Evolutionary conservation across 2,329 filamentous ascomycete species (phyloP), one percentile per base, ranked within the genome.

Genomic region (Epichloe aotearoae): DNA sequence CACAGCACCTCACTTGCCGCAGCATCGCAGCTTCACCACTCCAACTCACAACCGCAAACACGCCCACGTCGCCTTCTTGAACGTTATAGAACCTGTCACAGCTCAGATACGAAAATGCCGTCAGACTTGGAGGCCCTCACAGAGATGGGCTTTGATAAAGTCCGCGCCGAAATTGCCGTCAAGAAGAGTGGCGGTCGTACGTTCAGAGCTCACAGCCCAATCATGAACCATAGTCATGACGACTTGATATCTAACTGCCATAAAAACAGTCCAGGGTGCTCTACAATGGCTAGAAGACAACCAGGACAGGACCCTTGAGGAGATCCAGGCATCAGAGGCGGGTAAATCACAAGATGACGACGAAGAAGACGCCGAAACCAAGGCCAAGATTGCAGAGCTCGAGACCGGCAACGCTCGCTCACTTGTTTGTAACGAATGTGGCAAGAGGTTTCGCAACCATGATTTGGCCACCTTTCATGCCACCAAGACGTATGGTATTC

Each of bases 201-300:
- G 85, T 72, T 49, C n/a, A 30, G 34, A 20, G 8, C 11, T 20
- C 44, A 30, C 34, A 37, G 26, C 11, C 5, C 26, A 15, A 8
- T 8, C 47, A 30, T 2, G 42, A 30, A 46, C 34, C 47, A 44
- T 49, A 41, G 23, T 10, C 37, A 40, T 30, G 42, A 48, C 12
- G 26, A 15, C 5, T 6, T n/a, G 8, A 34, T 30, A 37, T 38
- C 49, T 50, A 45, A 50, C 41, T 7, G 41, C 47, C 46, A 34
- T 34, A 39, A n/a, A 33, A 51, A 50, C 55, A 91, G 87, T 96
- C 45, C 84, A 93, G 64, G 85, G 83, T 58, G 93, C 93, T 49
- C 78, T 98, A 52, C 87, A 95, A 70, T 98, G 93, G 93, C 79
- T 98, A 1, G 90, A 95, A 64, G 80, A 86, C 59, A 95, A 94